These are phyloP conservation scores for Clitocybe nebularis DNA, from an alignment of 1,284 basidiomycete species.

Conservation along the genomic window DNA sequence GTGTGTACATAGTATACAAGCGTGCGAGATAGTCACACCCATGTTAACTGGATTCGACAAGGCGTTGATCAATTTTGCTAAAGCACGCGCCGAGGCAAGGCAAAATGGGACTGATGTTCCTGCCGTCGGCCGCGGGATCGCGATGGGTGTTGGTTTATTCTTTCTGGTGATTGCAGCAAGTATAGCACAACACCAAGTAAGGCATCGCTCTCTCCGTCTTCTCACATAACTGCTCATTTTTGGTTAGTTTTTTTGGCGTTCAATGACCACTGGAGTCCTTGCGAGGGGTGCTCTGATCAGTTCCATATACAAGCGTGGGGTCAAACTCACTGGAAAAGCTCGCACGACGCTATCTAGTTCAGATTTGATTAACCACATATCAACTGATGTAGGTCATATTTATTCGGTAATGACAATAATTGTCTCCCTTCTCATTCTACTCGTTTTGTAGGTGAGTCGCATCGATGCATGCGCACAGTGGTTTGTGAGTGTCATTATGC, in stretches of 20 bases:
- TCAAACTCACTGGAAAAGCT: slow-evolving; percentile 64
- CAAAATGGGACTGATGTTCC: slow-evolving; percentile 33
- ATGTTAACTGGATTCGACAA: too few species aligned
- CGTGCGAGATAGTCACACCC: too few species aligned
- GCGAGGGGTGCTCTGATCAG: slow-evolving; percentile 70
- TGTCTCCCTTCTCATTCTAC: not conserved
- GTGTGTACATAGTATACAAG: slow-evolving; percentile 29
- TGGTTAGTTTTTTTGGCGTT: slow-evolving; percentile 71
- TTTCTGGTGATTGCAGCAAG: slow-evolving; percentile 55
- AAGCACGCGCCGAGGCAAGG: slow-evolving; percentile 38
- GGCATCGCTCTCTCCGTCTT: slow-evolving; percentile 10
- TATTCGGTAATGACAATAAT: slow-evolving; percentile 1
- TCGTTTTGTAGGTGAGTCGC: slow-evolving; percentile 41
- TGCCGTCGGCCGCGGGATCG: slow-evolving; percentile 62
- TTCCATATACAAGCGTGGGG: slow-evolving; percentile 71
- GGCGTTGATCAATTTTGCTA: slow-evolving; percentile 67
- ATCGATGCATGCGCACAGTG: slow-evolving; percentile 60
- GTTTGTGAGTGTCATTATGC: slow-evolving; percentile 49
- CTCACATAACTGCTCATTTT: slow-evolving; percentile 1
- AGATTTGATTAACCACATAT: slow-evolving; percentile 72
- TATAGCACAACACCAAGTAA: slow-evolving; percentile 59
- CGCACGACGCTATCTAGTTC: slow-evolving; percentile 62
- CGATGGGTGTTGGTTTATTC: slow-evolving; percentile 70
- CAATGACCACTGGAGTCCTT: slow-evolving; percentile 69
- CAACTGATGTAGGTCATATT: slow-evolving; percentile 52